Evolutionary conservation across 2,329 filamentous ascomycete species (phyloP).

Genomic region (Ascochyta rabiei): DNA sequence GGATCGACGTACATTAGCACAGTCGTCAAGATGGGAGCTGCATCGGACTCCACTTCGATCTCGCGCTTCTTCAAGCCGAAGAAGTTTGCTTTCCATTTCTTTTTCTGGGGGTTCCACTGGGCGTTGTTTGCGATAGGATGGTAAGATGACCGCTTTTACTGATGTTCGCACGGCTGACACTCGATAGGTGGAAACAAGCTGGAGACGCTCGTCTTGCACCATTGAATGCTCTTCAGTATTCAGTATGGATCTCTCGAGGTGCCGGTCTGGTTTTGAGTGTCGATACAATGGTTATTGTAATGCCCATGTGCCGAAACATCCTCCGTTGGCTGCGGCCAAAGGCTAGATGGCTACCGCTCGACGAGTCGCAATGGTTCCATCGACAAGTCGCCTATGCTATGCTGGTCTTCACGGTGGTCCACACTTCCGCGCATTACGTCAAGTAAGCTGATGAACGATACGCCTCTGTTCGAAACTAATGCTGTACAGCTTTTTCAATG

Average conservation of each 20-base stretch:
- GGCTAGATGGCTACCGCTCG: conserved; percentile 85
- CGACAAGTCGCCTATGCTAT: conserved; percentile 90
- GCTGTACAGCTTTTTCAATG: conserved; percentile 80
- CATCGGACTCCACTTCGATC: conserved; percentile 14
- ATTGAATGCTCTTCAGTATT: conserved; percentile 82
- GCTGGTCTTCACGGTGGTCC: conserved; percentile 79
- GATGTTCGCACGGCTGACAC: conserved; percentile 7
- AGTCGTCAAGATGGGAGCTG: conserved; percentile 23
- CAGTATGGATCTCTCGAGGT: conserved; percentile 95
- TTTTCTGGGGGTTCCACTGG: conserved; percentile 82
- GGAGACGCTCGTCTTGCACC: conserved; percentile 70
- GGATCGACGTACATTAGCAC: background rate
- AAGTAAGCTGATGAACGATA: conserved; percentile 64
- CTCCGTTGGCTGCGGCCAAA: conserved; percentile 86
- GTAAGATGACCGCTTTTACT: conserved; percentile 58
- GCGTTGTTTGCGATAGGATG: conserved; percentile 84
- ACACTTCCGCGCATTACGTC: conserved; percentile 86
- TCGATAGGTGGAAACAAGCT: conserved; percentile 77
- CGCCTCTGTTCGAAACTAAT: background rate
- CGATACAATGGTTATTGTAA: conserved; percentile 83
- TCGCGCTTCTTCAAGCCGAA: conserved; percentile 60
- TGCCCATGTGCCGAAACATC: conserved; percentile 93
- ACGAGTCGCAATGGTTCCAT: conserved; percentile 97
- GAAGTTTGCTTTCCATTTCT: conserved; percentile 78
- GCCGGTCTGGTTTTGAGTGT: conserved; percentile 85